These are phyloP conservation scores for Emergomyces africanus DNA, from an alignment of 2,329 filamentous ascomycete species.

Conservation along the genomic window DNA sequence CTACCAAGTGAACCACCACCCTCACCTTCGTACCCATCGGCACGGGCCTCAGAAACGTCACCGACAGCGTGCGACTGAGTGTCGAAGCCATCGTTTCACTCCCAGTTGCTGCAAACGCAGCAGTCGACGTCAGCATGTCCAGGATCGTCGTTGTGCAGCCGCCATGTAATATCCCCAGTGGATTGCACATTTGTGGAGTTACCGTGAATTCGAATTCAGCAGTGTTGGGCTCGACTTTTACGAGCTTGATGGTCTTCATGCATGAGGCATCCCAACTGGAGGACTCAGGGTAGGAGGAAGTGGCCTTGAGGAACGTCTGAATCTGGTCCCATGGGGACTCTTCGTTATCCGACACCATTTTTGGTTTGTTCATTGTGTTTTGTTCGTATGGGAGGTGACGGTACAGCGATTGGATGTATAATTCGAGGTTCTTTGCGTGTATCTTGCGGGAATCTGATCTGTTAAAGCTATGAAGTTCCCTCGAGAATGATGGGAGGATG, in stretches of 20 bases:
- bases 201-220: slow-evolving; percentile 36
- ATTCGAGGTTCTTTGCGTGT: neutral
- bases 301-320: neutral
- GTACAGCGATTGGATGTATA: neutral
- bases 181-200: slow-evolving; percentile 80
- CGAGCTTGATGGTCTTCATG: neutral
- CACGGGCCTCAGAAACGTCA: slow-evolving; percentile 54
- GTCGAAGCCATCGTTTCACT: slow-evolving; percentile 51
- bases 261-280: neutral
- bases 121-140: slow-evolving; percentile 50
- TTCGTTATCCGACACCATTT: neutral
- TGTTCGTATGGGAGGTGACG: neutral
- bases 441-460: neutral
- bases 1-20: slow-evolving; percentile 45
- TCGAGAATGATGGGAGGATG: neutral
- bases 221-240: neutral
- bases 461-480: neutral
- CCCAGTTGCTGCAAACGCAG: slow-evolving; percentile 42
- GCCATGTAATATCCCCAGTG: slow-evolving; percentile 79
- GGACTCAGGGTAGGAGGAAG: neutral
- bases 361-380: neutral
- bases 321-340: neutral
- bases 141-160: slow-evolving; percentile 58
- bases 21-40: slow-evolving; percentile 39
- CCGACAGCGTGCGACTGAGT: slow-evolving; percentile 51